Conservation (phyloP, 768 basidiomycete species). For the Auricularia sp. region DNA sequence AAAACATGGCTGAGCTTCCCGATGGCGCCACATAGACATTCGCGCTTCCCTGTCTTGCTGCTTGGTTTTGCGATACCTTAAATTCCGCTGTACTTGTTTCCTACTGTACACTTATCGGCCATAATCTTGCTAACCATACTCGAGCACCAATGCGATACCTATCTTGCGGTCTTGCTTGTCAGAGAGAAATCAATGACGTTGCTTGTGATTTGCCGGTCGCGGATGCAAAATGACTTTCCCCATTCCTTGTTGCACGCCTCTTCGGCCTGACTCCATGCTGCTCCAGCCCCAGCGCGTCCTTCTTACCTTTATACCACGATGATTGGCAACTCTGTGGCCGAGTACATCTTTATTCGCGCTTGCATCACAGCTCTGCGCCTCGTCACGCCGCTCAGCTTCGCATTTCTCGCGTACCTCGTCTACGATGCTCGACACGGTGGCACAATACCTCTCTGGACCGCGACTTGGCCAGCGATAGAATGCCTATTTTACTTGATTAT, state of each 20-base stretch:
- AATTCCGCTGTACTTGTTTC: too few species aligned
- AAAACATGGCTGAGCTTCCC: background rate
- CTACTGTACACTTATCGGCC: too few species aligned
- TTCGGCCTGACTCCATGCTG: background rate
- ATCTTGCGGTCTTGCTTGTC: too few species aligned
- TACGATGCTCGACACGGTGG: background rate
- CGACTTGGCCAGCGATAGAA: conserved; percentile 22
- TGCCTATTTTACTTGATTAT: conserved; percentile 38
- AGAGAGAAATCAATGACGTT: background rate
- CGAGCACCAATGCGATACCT: too few species aligned
- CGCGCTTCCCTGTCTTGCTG: too few species aligned
- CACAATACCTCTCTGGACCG: background rate
- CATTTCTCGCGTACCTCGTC: background rate
- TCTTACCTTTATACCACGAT: conserved; percentile 16
- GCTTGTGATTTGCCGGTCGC: background rate
- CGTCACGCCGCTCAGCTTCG: background rate
- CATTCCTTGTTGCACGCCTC: background rate
- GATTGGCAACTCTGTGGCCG: conserved; percentile 37
- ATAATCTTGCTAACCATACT: too few species aligned
- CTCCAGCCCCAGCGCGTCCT: background rate
- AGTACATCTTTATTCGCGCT: conserved; percentile 43
- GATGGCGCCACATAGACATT: background rate
- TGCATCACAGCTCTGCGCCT: conserved; percentile 30
- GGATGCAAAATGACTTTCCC: background rate
- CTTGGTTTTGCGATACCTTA: too few species aligned